Evolutionary conservation across 2,329 filamentous ascomycete species (phyloP), one percentile per base, ranked within the genome.

Genomic region (Colletotrichum eremochloae): DNA sequence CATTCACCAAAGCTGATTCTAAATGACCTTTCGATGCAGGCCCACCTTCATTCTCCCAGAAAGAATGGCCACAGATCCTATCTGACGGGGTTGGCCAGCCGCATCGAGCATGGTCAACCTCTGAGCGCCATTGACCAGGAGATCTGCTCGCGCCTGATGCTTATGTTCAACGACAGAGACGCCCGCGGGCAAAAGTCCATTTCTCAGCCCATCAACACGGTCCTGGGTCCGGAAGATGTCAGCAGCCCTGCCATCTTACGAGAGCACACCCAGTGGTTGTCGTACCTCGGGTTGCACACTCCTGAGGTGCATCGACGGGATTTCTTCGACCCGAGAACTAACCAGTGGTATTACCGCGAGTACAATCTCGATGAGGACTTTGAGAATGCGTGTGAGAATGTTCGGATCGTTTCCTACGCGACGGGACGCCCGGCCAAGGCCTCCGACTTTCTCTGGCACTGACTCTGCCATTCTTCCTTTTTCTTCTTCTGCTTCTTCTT

Each of bases 191-290:
- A 74, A 24, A 63, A 63, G 40, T 68, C 68, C 18, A 71, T 74
- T 33, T 73, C 73, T 2, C 61, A 68, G 36, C 67, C 73, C 53
- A 71, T 65, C 48, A 61, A 57, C 52, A 68, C 71, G 1, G 68
- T 74, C 29, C 50, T 74, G 15, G 58, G 53, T 2, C 67, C 73
- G 6, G 61, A 68, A 42, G 46, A 74, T 42, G 70, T 74, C 60
- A 71, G 63, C 31, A 71, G 61, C 36, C 67, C 71, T 1, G 71
- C 73, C 18, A 38, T 58, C 40, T 58, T 74, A 53, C 56, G 63
- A 12, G 71, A 74, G 52, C 73, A 74, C 56, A 63, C 64, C 7
- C 71, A 74, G 55, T 74, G 73, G 73, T 58, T 74, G 63, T 53
- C 64, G 18, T 71, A 74, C 15, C 63, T 74, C 2, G 62, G 63